A percentile compares a stretch with the other conserved stretches of the same genome.
These are phyloP conservation scores for Geotrichum reessii DNA, from an alignment of 1,139 yeast species.

Conservation along the genomic window DNA sequence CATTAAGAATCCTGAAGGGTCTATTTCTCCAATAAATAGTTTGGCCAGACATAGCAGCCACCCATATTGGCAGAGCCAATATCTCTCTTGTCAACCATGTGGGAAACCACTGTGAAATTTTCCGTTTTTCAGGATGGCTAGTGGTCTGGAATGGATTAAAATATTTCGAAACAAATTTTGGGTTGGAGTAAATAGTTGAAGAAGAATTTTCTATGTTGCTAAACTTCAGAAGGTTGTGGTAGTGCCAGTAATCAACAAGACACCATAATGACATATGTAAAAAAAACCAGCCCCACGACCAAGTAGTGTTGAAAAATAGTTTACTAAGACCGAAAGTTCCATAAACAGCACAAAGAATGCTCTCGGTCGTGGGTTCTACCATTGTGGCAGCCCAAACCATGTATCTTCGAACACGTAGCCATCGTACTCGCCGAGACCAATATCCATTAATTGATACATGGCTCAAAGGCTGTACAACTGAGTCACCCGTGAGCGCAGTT, in stretches of 20 bases:
- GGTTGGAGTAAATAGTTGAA: constrained; percentile 21
- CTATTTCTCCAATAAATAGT: constrained; percentile 77
- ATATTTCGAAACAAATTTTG: constrained; percentile 31
- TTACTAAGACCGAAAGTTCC: constrained; percentile 59
- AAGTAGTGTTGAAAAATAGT: constrained; percentile 32
- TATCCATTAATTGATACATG: constrained; percentile 47
- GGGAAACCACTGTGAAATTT: constrained; percentile 38
- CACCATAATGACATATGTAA: constrained; percentile 62
- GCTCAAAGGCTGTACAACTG: constrained; percentile 73
- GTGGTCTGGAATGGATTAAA: constrained; percentile 24
- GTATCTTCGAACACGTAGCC: constrained; percentile 81
- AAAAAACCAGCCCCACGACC: constrained; percentile 37
- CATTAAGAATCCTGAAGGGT: constrained; percentile 66
- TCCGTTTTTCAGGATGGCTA: not conserved
- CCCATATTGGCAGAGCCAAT: constrained; percentile 80
- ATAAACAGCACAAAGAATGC: constrained; percentile 54
- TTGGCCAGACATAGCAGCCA: constrained; percentile 71
- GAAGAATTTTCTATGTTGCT: constrained; percentile 23
- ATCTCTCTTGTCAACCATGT: constrained; percentile 66
- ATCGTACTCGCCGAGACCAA: constrained; percentile 62
- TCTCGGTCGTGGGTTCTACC: constrained; percentile 81
- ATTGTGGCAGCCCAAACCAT: constrained; percentile 84
- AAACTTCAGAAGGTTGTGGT: constrained; percentile 41
- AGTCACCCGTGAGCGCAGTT: constrained; percentile 73
- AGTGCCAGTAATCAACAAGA: constrained; percentile 56